Base-by-base conservation (phyloP, 2,329 filamentous ascomycete genomes). In the Cryphonectria parasitica region DNA sequence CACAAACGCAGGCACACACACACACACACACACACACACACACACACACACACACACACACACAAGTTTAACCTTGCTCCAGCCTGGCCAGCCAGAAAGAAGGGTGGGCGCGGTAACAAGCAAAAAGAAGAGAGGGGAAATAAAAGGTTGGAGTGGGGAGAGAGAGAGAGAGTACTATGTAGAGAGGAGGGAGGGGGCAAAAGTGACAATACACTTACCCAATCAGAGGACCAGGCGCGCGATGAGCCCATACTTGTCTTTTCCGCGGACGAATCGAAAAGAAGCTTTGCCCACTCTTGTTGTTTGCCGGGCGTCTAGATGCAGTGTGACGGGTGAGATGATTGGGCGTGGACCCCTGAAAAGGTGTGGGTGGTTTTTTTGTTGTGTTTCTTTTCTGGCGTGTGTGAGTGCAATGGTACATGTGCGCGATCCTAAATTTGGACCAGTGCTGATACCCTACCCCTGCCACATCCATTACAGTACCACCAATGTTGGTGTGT, bases 301-400 rank as follows among this genome's bases (percentile, higher is more conserved):
- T 6, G 13, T 3, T 62, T 69, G 73, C 63, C 71, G 67, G 76
- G 77, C 77, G 77, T 78, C 71, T 77, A 78, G 31, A 72, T 78
- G 77, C 76, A 77, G 74, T 70, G 77, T 78, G 77, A 78, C 74
- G 34, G 69, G n/a, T 28, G 15, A 43, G 17, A 60, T 76, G 74
- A 77, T 78, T 78, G 76, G 77, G 45, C 61, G 25, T 8, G 31
- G n/a, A 60, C 54, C 69, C 65, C 62, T 65, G 68, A 64, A 60
- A 28, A 25, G 28, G 45, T 58, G 34, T 22, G 45, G 45, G 36
- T 36, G n/a, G 25, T 17, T 17, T 22, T 10, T 41, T 45, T 22
- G 5, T 8, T 39, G 6, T 34, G 6, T 34, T 15, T 17, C 22
- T 22, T 39, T 45, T 22, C 36, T 54, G 49, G n/a, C 34, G 6